Percentiles rank a stretch among this genome's conserved stretches.
Conservation (phyloP, 805 yeast genomes). For the Kazachstania africana region DNA sequence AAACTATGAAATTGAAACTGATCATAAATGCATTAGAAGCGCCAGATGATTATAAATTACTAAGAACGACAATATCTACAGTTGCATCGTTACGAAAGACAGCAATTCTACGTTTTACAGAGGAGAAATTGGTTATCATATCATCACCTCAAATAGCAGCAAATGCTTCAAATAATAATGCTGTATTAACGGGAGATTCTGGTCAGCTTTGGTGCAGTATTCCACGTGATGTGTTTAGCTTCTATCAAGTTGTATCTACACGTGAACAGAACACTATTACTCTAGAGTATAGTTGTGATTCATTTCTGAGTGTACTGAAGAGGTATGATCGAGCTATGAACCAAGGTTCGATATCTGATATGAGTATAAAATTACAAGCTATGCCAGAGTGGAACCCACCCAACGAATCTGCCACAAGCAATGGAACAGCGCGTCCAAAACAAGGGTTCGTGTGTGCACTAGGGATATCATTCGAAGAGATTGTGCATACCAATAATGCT, state of each 20-base stretch:
- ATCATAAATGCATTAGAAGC: slow-evolving; percentile 18
- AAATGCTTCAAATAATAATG: slow-evolving; percentile 4
- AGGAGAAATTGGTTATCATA: slow-evolving; percentile 20
- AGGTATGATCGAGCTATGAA: slow-evolving; percentile 21
- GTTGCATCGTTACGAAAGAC: slow-evolving; percentile 24
- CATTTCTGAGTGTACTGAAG: slow-evolving; percentile 19
- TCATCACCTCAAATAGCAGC: slow-evolving; percentile 19
- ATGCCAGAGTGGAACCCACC: slow-evolving; percentile 18
- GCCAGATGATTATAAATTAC: slow-evolving; percentile 23
- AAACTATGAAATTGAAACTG: slow-evolving; percentile 24
- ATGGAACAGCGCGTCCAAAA: neutral
- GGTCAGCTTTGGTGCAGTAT: slow-evolving; percentile 27
- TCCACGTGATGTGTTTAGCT: slow-evolving; percentile 21
- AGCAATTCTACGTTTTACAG: slow-evolving; percentile 24
- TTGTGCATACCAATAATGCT: slow-evolving; percentile 8
- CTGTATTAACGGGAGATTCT: slow-evolving; percentile 16
- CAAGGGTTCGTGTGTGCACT: slow-evolving; percentile 18
- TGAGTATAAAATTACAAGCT: slow-evolving; percentile 19
- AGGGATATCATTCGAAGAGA: slow-evolving; percentile 22
- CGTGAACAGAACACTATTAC: slow-evolving; percentile 20
- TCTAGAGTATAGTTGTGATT: slow-evolving; percentile 25
- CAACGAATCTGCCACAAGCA: slow-evolving; percentile 1
- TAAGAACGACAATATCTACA: slow-evolving; percentile 21
- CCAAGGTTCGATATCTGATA: slow-evolving; percentile 18
- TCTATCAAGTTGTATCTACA: slow-evolving; percentile 17